Conservation (phyloP, 352 stramenopile genomes). For the Pythium scleroteichum region DNA sequence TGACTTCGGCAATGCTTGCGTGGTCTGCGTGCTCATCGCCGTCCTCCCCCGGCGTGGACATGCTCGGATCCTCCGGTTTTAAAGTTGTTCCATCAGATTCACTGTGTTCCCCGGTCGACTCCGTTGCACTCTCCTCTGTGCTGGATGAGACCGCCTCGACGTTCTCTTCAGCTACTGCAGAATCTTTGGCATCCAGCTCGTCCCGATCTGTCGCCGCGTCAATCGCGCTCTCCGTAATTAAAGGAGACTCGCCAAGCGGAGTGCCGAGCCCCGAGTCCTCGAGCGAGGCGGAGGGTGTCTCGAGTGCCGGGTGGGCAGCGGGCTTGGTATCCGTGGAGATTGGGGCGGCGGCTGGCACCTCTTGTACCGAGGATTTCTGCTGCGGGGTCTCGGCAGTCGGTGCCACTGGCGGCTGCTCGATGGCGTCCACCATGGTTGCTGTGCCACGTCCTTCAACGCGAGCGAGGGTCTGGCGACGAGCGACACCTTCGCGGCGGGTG, state of each 20-base stretch:
- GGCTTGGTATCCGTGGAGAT: not conserved
- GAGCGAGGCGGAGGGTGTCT: constrained; percentile 18
- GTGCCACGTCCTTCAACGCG: not conserved
- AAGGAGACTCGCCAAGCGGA: not conserved
- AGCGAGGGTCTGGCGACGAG: not conserved
- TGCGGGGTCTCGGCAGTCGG: constrained; percentile 3
- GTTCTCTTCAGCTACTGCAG: not conserved
- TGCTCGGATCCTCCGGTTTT: not conserved
- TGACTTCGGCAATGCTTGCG: constrained; percentile 51
- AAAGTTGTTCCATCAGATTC: not conserved
- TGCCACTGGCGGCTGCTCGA: constrained; percentile 17
- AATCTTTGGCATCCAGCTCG: not conserved
- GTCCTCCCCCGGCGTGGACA: not conserved
- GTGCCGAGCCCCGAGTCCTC: constrained; percentile 3
- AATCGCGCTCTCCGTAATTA: not conserved
- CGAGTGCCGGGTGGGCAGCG: not conserved
- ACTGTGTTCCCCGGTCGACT: constrained; percentile 1
- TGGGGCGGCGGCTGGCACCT: not conserved
- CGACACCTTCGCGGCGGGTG: not conserved
- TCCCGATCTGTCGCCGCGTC: not conserved
- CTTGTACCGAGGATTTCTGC: constrained; percentile 9
- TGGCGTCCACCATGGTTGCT: constrained; percentile 18
- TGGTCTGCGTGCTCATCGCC: constrained; percentile 32
- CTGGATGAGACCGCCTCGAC: not conserved
- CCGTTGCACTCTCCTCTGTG: not conserved